These are phyloP conservation scores for Psilocybe sp. DNA, from an alignment of 768 basidiomycete genomes.

Conservation along the genomic window DNA sequence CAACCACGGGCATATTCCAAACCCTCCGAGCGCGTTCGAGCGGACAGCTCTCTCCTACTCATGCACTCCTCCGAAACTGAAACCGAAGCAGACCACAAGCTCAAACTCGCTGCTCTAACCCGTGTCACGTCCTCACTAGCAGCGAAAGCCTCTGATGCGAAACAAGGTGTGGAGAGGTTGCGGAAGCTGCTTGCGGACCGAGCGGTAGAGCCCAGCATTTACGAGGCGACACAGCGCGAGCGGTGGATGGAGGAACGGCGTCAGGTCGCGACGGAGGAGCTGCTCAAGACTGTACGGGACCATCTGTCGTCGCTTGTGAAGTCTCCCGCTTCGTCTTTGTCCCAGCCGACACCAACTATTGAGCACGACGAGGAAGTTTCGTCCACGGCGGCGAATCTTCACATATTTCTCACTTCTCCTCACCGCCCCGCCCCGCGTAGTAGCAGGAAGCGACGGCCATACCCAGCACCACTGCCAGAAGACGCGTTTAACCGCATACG, in stretches of 20 bases:
- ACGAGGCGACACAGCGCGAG: constrained; percentile 38
- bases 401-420: constrained; percentile 34
- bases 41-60: no score
- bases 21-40: no score
- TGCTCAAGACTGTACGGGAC: constrained; percentile 32
- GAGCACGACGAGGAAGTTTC: background rate
- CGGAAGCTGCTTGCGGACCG: constrained; percentile 34
- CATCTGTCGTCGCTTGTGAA: constrained; percentile 26
- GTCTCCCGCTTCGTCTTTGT: background rate
- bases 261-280: constrained; percentile 30
- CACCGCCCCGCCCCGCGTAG: constrained; percentile 29
- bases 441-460: constrained; percentile 22
- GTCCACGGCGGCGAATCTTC: constrained; percentile 30
- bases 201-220: constrained; percentile 33
- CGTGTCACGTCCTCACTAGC: constrained; percentile 40
- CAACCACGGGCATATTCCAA: no score
- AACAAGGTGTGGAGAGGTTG: constrained; percentile 38
- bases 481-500: constrained; percentile 12
- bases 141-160: constrained; percentile 42
- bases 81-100: constrained; percentile 22
- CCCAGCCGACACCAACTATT: background rate
- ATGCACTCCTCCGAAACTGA: no score
- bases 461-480: constrained; percentile 17
- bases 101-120: constrained; percentile 46
- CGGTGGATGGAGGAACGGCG: constrained; percentile 52